Evolutionary conservation across 176 grass and related monocot species (phyloP), one percentile per base, ranked within the genome.

Genomic region (Neostapfia colusana): DNA sequence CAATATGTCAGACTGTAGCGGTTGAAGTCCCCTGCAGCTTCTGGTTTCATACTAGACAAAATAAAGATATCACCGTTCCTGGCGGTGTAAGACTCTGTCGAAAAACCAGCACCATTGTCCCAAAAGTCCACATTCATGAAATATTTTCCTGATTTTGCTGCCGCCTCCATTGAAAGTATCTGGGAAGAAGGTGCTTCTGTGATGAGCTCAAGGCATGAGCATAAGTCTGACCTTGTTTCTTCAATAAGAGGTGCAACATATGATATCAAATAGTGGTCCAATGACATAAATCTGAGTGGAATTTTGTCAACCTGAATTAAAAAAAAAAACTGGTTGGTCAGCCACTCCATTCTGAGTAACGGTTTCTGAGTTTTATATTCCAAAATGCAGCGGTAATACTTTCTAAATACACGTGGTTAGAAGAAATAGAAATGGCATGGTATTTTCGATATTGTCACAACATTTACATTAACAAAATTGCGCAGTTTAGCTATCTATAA

Each of bases 11-110:
- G 66, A 43, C 74, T 78, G 42, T 85, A 82, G 41, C 88, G 79
- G 38, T 82, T 21, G 0, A 97, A 74, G 15, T 89, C 88, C 2
- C 71, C 65, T 10, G 37, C 65, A 31, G 54, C 2, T 79, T 85
- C 73, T 24, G 83, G 65, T 63, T 83, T 86, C 15, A 70, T 56
- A 36, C 74, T 91, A 31, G 93, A 93, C 10, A 97, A 74, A 65
- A 97, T 44, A 28, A 91, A 93, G 36, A 93, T 56, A 37, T 97
- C 93, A 6, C 90, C 81, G n/a, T 82, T 89, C 48, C 86, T 85
- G 27, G 85, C 68, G 8, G 80, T 85, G 45, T 97, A 93, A 21
- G 37, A 13, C 34, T 89, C 81, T 1, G 50, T 26, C n/a, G 73
- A 83, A 60, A 83, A 63, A 53, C 67, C 43, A 81, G 73, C 63